Evolutionary conservation across 2,329 filamentous ascomycete genomes (phyloP).

Genomic region (Didymella pinodella): DNA sequence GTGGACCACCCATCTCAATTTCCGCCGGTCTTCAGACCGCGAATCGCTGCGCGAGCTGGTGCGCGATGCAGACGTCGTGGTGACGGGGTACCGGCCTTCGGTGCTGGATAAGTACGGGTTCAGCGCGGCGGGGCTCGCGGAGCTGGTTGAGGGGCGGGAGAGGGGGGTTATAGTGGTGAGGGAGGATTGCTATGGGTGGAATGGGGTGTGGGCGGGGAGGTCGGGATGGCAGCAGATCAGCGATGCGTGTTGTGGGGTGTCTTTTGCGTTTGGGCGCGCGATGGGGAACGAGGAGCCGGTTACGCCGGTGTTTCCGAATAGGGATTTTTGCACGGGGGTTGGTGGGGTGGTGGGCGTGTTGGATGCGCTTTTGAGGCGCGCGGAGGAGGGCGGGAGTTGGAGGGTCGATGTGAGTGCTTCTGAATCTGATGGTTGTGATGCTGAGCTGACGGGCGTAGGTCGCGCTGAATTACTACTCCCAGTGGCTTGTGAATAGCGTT

Average conservation of each 20-base stretch:
- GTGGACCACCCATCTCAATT: conserved; percentile 56
- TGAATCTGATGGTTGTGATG: background rate
- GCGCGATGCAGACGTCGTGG: conserved; percentile 59
- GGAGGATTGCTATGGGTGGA: conserved; percentile 64
- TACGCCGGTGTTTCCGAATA: conserved; percentile 56
- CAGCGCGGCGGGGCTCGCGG: conserved; percentile 51
- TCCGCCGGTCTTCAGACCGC: conserved; percentile 50
- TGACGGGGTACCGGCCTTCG: conserved; percentile 60
- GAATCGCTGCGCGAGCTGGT: conserved; percentile 54
- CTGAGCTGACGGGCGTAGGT: conserved; percentile 25
- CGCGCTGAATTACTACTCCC: conserved; percentile 50
- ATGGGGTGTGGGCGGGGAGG: conserved; percentile 57
- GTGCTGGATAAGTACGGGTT: conserved; percentile 60
- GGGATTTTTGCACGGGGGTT: conserved; percentile 57
- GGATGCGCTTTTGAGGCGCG: conserved; percentile 53
- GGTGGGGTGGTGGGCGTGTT: conserved; percentile 54
- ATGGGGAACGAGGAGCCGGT: conserved; percentile 58
- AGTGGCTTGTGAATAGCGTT: conserved; percentile 47
- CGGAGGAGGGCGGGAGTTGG: conserved; percentile 52
- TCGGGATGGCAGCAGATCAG: conserved; percentile 64
- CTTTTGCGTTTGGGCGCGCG: conserved; percentile 56
- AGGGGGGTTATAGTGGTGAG: conserved; percentile 58
- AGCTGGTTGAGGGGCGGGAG: conserved; percentile 52
- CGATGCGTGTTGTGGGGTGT: conserved; percentile 57
- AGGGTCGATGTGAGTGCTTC: conserved; percentile 52